Percentiles rank a stretch among this genome's conserved stretches.
phyloP scores from a whole-genome alignment of 306 rosid genomes.

The Adenanthera pavonina region DNA sequence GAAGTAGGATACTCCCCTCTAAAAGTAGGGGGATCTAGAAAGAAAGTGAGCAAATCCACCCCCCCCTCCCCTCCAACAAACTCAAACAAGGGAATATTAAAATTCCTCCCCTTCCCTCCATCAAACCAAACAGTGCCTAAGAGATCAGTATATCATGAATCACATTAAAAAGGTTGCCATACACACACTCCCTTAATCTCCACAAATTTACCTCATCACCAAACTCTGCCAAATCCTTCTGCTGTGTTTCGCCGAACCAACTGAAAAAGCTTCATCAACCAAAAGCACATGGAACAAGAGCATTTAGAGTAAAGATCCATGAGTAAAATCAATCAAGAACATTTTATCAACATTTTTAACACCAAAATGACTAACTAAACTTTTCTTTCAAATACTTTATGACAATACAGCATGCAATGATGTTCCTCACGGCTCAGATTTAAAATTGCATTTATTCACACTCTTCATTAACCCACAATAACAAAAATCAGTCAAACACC shows the following conservation, averaged over 20 bases:
- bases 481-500: neutral
- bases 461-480: neutral
- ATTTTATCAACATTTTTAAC: neutral
- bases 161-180: neutral
- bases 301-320: neutral
- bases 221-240: constrained; percentile 53
- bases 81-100: too few relatives aligned
- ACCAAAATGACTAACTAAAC: neutral
- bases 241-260: constrained; percentile 68
- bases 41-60: too few relatives aligned
- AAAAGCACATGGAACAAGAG: constrained; percentile 9
- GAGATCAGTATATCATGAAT: neutral
- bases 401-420: constrained; percentile 2
- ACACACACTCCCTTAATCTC: neutral
- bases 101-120: too few relatives aligned
- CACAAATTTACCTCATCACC: constrained; percentile 57
- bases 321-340: constrained; percentile 11
- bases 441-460: neutral
- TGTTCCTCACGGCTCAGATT: neutral
- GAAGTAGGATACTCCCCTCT: too few relatives aligned
- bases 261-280: constrained; percentile 65
- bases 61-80: too few relatives aligned
- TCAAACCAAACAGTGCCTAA: neutral
- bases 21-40: too few relatives aligned
- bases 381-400: neutral